phyloP scores from a whole-genome alignment of 306 rosid genomes.

The Medicago truncatula region DNA sequence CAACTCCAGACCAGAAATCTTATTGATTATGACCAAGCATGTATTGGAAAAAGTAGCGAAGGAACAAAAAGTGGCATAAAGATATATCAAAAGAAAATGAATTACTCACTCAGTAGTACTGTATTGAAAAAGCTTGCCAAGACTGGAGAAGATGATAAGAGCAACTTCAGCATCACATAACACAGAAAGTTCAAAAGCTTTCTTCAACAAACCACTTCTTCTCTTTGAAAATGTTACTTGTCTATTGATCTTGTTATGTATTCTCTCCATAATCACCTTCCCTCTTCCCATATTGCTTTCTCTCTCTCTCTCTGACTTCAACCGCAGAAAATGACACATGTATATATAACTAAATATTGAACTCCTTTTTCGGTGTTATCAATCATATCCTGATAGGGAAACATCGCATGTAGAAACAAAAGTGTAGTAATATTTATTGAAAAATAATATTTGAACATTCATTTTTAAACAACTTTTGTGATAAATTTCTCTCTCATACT shows the following conservation, averaged over 20 bases:
- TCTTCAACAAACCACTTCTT: slow-evolving; percentile 76
- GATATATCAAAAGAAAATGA: neutral
- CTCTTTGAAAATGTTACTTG: slow-evolving; percentile 88
- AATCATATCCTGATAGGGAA: slow-evolving; percentile 25
- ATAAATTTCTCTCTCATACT: too few relatives aligned
- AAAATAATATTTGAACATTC: too few relatives aligned
- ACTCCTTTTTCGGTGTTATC: neutral
- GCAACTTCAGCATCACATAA: slow-evolving; percentile 84
- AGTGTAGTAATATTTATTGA: neutral
- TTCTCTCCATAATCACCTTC: slow-evolving; percentile 78
- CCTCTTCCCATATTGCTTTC: slow-evolving; percentile 69
- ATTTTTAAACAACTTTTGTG: too few relatives aligned
- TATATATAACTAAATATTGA: neutral
- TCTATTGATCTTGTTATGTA: slow-evolving; percentile 84
- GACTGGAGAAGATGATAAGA: slow-evolving; percentile 71
- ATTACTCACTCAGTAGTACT: slow-evolving; percentile 57
- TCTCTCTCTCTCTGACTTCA: neutral
- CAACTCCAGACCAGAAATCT: too few relatives aligned
- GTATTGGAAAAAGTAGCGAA: too few relatives aligned
- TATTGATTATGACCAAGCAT: too few relatives aligned
- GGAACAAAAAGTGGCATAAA: neutral
- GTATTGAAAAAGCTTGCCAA: slow-evolving; percentile 79
- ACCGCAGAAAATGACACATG: slow-evolving; percentile 1
- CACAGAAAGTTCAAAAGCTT: slow-evolving; percentile 79
- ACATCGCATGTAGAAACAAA: slow-evolving; percentile 1